phyloP scores from a whole-genome alignment of 495 filamentous ascomycete genomes.

The Aspergillus taichungensis region DNA sequence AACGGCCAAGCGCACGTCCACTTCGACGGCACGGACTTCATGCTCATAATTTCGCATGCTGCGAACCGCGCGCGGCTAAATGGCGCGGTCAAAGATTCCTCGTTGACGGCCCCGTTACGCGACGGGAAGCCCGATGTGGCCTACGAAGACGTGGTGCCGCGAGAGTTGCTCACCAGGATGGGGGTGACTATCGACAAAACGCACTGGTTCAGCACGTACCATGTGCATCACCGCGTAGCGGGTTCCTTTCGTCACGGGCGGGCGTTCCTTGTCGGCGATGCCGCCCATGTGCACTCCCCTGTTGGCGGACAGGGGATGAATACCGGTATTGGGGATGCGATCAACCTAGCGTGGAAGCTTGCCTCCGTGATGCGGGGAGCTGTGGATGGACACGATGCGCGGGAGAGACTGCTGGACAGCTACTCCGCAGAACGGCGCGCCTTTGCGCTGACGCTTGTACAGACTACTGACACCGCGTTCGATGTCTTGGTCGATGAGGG shows the following conservation, averaged over 20 bases:
- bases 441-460: constrained; percentile 22
- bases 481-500: constrained; percentile 14
- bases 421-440: constrained; percentile 43
- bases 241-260: constrained; percentile 19
- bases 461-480: constrained; percentile 25
- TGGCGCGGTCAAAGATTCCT: constrained; percentile 15
- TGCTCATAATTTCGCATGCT: constrained; percentile 21
- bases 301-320: constrained; percentile 55
- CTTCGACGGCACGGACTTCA: constrained; percentile 19
- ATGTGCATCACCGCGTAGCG: constrained; percentile 26
- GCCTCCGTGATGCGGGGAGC: constrained; percentile 38
- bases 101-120: not conserved
- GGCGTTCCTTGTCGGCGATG: constrained; percentile 31
- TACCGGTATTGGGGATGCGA: constrained; percentile 48
- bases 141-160: constrained; percentile 20
- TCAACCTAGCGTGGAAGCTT: constrained; percentile 52
- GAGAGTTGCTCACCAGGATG: constrained; percentile 8
- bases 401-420: constrained; percentile 32
- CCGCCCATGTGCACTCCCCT: constrained; percentile 51
- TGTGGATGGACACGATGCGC: constrained; percentile 14
- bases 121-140: constrained; percentile 14
- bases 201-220: constrained; percentile 30
- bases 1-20: constrained; percentile 29
- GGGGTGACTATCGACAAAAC: constrained; percentile 21
- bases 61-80: constrained; percentile 15